phyloP scores from a whole-genome alignment of 169 alveolate genomes.

The Eimeria sp. region DNA sequence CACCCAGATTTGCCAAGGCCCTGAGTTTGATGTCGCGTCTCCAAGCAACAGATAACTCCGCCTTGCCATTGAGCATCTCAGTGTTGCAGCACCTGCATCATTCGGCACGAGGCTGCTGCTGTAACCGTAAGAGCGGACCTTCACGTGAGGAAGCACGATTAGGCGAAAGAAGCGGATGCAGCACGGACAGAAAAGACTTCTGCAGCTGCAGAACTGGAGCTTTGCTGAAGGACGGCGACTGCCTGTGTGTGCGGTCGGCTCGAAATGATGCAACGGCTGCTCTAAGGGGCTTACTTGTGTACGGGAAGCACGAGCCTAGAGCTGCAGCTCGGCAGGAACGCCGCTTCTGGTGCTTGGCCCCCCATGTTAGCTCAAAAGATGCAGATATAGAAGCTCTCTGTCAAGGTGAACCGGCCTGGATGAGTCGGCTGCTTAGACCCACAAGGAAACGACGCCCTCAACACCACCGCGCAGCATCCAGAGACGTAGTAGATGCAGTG shows the following conservation, averaged over 20 bases:
- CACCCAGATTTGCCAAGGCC: conserved; percentile 61
- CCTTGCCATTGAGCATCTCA: conserved; percentile 38
- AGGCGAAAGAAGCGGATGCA: neutral
- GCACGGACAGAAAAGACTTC: neutral
- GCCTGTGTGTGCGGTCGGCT: conserved; percentile 46
- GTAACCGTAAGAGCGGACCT: conserved; percentile 12
- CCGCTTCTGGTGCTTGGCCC: conserved; percentile 36
- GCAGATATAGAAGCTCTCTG: conserved; percentile 61
- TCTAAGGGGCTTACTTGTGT: conserved; percentile 26
- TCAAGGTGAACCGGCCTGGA: conserved; percentile 54
- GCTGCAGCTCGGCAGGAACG: conserved; percentile 5
- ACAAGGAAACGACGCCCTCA: conserved; percentile 41
- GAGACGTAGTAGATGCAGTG: neutral
- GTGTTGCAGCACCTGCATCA: conserved; percentile 61
- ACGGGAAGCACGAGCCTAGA: neutral
- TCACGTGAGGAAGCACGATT: neutral
- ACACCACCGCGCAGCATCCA: conserved; percentile 9
- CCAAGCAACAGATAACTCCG: conserved; percentile 27
- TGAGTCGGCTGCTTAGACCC: conserved; percentile 33
- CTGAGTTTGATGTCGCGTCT: conserved; percentile 43
- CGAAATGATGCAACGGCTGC: conserved; percentile 47
- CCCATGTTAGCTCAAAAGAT: conserved; percentile 38
- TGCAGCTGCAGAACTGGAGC: conserved; percentile 33
- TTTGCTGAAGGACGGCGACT: neutral
- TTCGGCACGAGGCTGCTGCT: conserved; percentile 42